Evolutionary conservation across 305 asterid species (phyloP), one percentile per base, ranked within the genome.

Genomic region (Fraxinus ornus): DNA sequence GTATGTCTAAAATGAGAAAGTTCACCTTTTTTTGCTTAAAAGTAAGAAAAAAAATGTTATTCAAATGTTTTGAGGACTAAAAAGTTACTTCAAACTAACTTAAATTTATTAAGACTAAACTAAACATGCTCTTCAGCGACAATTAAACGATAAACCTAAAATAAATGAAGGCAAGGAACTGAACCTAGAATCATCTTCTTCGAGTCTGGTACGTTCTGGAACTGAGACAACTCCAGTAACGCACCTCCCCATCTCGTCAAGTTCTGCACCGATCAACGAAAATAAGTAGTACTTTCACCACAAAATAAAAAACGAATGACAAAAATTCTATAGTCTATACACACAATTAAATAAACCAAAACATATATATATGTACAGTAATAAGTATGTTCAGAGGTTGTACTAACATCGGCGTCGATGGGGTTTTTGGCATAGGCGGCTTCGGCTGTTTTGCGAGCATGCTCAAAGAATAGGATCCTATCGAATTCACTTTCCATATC

Each of bases 181-280:
- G 17, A 80, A 91, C 95, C 95, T 82, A 82, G 85, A 90, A 94
- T 89, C 98, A 96, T 93, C 86, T 86, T 80, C 89, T 90, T 94
- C 3, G 99, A 93, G 3, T 92, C 97, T 0, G 90, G 78, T n/a
- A 93, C 97, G 55, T 81, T 85, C 85, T 94, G 97, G 80, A 92
- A 96, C 92, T 93, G 98, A 17, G 99, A 92, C 12, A 96, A 79
- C 84, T 96, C 99, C 71, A 96, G 89, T 80, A 96, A 79, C 30
- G 95, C 97, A 62, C 98, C 94, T 30, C 97, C 99, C 99, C 98
- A 96, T 90, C 93, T 90, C 24, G 96, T 91, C 80, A 96, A 89
- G 82, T 96, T 94, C 99, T 96, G 89, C 86, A 86, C 32, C 85
- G 77, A 79, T 15, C 71, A 78, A 36, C 26, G 17, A 12, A 44